A percentile compares a stretch with the other conserved stretches of the same genome.
Evolutionary conservation across 2,329 filamentous ascomycete genomes (phyloP).

Genomic region (Alternaria triticina): DNA sequence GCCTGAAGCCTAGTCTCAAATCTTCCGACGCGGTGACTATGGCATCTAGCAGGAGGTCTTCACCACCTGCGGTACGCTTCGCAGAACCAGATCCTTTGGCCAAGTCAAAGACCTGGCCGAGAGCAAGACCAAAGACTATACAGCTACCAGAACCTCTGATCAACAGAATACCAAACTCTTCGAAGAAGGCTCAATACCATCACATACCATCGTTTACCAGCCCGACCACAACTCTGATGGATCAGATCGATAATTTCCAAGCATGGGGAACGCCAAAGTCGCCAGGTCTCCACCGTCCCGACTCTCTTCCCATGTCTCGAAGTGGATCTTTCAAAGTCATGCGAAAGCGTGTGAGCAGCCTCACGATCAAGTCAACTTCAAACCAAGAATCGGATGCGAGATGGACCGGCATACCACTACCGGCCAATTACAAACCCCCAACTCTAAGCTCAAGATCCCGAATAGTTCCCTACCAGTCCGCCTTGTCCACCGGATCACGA

Average conservation of each 20-base stretch:
- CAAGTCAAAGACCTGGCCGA: conserved; percentile 8
- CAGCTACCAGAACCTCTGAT: conserved; percentile 5
- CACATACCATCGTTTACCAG: conserved; percentile 5
- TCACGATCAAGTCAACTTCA: conserved; percentile 18
- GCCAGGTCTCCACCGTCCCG: conserved; percentile 1
- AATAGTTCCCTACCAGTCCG: conserved; percentile 31
- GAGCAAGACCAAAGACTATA: conserved; percentile 1
- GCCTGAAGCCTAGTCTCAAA: conserved; percentile 32
- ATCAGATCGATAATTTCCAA: conserved; percentile 9
- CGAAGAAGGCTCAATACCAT: conserved; percentile 8
- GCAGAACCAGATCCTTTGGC: conserved; percentile 24
- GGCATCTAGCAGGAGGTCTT: conserved; percentile 19
- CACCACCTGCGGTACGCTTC: conserved; percentile 33
- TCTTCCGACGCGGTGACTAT: conserved; percentile 19
- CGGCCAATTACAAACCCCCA: conserved; percentile 24
- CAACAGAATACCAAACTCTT: conserved; percentile 13
- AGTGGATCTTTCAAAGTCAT: conserved; percentile 4
- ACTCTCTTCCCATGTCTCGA: conserved; percentile 12
- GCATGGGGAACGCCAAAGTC: conserved; percentile 9
- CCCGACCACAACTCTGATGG: conserved; percentile 6
- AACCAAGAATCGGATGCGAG: conserved; percentile 14
- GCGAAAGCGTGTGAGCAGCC: conserved; percentile 9
- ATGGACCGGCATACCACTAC: conserved; percentile 22
- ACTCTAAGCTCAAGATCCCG: conserved; percentile 13
- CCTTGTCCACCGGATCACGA: conserved; percentile 3